These are phyloP conservation scores for Magnolia officinalis DNA, from an alignment of 164 flowering plant genomes.

Conservation along the genomic window DNA sequence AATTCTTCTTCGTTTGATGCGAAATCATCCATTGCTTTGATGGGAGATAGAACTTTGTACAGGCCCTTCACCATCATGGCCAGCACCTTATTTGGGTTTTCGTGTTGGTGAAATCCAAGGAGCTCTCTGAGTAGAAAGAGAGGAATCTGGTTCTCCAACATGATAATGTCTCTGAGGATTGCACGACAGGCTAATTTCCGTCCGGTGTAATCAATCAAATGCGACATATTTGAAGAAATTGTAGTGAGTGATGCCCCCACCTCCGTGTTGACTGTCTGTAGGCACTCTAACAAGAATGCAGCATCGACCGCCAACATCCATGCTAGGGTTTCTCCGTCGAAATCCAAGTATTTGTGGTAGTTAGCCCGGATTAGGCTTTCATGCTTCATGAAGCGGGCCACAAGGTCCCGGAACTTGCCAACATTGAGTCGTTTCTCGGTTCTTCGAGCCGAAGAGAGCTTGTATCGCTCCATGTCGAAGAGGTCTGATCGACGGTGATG, in stretches of 20 bases:
- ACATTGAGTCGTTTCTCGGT: slow-evolving; percentile 8
- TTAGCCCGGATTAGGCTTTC: slow-evolving; percentile 21
- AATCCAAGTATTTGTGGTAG: slow-evolving; percentile 25
- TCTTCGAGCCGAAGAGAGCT: slow-evolving; percentile 5
- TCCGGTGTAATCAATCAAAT: slow-evolving; percentile 17
- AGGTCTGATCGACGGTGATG: slow-evolving; percentile 9
- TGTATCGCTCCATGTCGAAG: slow-evolving; percentile 11
- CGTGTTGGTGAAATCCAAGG: not conserved
- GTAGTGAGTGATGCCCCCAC: not conserved
- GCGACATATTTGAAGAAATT: slow-evolving; percentile 9
- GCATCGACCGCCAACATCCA: slow-evolving; percentile 32
- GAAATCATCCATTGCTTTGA: slow-evolving; percentile 11
- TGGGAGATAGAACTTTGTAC: slow-evolving; percentile 33
- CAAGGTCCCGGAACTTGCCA: slow-evolving; percentile 15
- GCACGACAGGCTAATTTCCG: slow-evolving; percentile 16
- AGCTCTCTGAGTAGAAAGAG: not conserved
- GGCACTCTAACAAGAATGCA: slow-evolving; percentile 28
- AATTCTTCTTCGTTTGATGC: not conserved
- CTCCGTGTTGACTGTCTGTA: slow-evolving; percentile 12
- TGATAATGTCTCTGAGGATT: slow-evolving; percentile 23
- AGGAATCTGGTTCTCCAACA: slow-evolving; percentile 27
- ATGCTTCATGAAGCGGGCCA: slow-evolving; percentile 5
- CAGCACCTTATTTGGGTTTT: slow-evolving; percentile 21
- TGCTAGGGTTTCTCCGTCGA: slow-evolving; percentile 21
- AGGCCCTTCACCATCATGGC: slow-evolving; percentile 28